phyloP scores from a whole-genome alignment of 2,329 filamentous ascomycete species.

The Claviceps fusiformis region DNA sequence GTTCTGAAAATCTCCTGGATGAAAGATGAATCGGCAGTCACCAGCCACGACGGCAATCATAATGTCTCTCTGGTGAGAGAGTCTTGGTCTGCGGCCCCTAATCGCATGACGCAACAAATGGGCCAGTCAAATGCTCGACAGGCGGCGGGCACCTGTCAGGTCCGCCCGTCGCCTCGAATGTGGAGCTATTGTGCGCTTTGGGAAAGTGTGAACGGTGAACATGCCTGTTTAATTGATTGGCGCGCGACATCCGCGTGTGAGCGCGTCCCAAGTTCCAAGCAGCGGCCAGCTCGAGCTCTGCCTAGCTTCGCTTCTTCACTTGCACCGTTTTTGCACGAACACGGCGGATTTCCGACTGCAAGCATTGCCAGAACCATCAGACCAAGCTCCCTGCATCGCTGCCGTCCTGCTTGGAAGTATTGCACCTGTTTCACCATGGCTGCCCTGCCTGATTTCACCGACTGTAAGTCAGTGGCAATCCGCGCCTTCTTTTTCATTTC shows the following conservation, averaged over 20 bases:
- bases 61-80: background rate
- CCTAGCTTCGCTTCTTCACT: background rate
- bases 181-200: background rate
- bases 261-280: slow-evolving; percentile 1
- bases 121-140: background rate
- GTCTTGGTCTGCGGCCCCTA: background rate
- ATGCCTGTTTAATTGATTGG: slow-evolving; percentile 13
- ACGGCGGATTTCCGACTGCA: background rate
- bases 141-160: background rate
- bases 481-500: background rate
- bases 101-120: slow-evolving; percentile 7
- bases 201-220: background rate
- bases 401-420: no score
- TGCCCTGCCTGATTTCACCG: slow-evolving; percentile 17
- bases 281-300: background rate
- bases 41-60: background rate
- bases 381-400: no score
- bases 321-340: background rate
- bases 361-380: no score
- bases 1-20: no score
- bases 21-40: background rate
- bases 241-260: slow-evolving; percentile 10
- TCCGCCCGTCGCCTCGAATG: slow-evolving; percentile 6
- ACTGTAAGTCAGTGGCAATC: slow-evolving; percentile 16
- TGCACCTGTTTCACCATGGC: slow-evolving; percentile 13